These are phyloP conservation scores for Misopates orontium DNA, from an alignment of 257 asterid genomes.

Conservation along the genomic window DNA sequence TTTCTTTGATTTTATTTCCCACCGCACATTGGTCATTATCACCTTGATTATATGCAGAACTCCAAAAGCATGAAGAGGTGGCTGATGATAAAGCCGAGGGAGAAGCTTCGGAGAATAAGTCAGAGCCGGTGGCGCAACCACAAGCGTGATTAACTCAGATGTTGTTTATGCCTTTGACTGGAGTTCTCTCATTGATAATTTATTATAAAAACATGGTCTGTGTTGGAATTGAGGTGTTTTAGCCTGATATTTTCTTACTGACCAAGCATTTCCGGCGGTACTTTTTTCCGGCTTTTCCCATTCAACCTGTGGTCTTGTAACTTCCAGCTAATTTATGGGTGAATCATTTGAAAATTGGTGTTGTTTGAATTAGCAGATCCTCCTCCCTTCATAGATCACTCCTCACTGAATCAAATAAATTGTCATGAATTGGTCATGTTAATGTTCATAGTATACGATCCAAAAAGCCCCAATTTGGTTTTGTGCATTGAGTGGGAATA, in stretches of 20 bases:
- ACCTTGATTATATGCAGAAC: slow-evolving; percentile 32
- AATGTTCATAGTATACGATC: no score
- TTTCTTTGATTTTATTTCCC: neutral
- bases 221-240: slow-evolving; percentile 16
- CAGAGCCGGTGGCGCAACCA: slow-evolving; percentile 30
- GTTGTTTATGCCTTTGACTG: slow-evolving; percentile 14
- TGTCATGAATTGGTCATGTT: no score
- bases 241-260: slow-evolving; percentile 32
- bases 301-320: slow-evolving; percentile 27
- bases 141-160: slow-evolving; percentile 27
- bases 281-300: slow-evolving; percentile 15
- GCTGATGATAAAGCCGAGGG: slow-evolving; percentile 35
- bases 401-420: neutral
- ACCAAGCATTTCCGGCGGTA: slow-evolving; percentile 20
- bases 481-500: no score
- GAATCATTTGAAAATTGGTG: neutral
- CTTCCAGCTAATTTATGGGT: neutral
- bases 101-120: slow-evolving; percentile 43
- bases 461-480: no score
- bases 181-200: slow-evolving; percentile 22
- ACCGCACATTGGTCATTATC: neutral
- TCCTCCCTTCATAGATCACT: neutral
- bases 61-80: slow-evolving; percentile 41
- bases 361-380: neutral
- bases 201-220: slow-evolving; percentile 30